Evolutionary conservation across 176 grass and related monocot species (phyloP).

Genomic region (Coix lacrymajobi): DNA sequence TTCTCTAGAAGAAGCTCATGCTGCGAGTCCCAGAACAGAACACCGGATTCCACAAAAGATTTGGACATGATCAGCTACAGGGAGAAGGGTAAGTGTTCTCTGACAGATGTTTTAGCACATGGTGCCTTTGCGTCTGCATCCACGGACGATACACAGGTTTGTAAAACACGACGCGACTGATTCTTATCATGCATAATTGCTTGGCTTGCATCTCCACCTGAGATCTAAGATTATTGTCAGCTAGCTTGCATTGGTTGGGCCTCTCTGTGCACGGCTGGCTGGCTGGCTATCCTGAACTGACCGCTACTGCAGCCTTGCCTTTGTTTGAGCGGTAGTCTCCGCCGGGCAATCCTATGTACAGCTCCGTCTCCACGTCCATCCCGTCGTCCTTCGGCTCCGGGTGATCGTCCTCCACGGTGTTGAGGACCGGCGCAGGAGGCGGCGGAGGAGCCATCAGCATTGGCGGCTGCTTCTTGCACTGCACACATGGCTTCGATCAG

Average conservation of each 20-base stretch:
- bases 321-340: neutral
- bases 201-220: neutral
- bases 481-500: constrained; percentile 3
- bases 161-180: neutral
- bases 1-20: too few relatives aligned
- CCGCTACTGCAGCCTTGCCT: neutral
- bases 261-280: neutral
- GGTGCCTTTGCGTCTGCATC: constrained; percentile 2
- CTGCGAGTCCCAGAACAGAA: too few relatives aligned
- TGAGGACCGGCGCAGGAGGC: neutral
- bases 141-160: neutral
- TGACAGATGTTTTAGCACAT: constrained; percentile 7
- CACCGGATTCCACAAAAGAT: neutral
- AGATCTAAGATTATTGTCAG: constrained; percentile 23
- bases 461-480: constrained; percentile 35
- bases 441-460: neutral
- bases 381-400: neutral
- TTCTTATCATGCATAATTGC: neutral
- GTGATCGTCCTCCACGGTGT: neutral
- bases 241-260: neutral
- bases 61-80: neutral
- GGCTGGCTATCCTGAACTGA: neutral
- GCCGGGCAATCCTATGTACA: constrained; percentile 57
- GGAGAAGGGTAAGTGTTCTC: neutral
- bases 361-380: constrained; percentile 63